Conservation (phyloP, 768 basidiomycete species). For the Boletus reticulatus region DNA sequence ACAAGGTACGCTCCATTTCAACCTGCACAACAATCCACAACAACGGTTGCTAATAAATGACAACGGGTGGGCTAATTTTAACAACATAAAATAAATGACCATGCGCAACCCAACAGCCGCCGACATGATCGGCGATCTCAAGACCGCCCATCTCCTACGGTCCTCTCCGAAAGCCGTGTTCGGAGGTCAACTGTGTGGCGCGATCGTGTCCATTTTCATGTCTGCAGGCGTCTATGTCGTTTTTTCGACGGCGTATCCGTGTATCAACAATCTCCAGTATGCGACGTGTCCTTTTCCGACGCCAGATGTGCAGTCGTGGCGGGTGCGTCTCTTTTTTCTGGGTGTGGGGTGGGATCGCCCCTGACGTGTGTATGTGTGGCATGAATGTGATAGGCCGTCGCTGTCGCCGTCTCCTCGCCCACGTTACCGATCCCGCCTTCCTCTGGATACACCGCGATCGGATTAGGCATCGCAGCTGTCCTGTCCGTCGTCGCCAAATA, state of each 20-base stretch:
- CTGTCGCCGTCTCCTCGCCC: constrained; percentile 21
- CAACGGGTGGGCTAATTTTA: no score
- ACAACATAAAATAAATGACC: no score
- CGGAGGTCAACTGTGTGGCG: constrained; percentile 55
- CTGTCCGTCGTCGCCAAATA: constrained; percentile 43
- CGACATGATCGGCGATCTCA: constrained; percentile 69
- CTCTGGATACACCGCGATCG: constrained; percentile 51
- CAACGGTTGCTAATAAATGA: no score
- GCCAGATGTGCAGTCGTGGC: constrained; percentile 26
- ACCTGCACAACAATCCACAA: no score
- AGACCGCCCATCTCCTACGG: constrained; percentile 67
- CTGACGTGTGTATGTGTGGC: no score
- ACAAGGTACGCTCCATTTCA: constrained; percentile 14
- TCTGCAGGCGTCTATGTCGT: constrained; percentile 56
- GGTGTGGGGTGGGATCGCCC: no score
- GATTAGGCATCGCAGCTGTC: constrained; percentile 43
- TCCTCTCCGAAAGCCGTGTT: constrained; percentile 65
- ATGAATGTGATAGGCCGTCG: constrained; percentile 4
- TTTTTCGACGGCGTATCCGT: constrained; percentile 61
- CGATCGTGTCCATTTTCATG: constrained; percentile 60
- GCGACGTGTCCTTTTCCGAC: constrained; percentile 19
- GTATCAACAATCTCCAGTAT: constrained; percentile 37
- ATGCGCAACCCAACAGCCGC: constrained; percentile 27
- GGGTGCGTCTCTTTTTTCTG: constrained; percentile 5
- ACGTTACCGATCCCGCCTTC: constrained; percentile 44